A percentile compares a stretch with the other conserved stretches of the same genome.
phyloP scores from a whole-genome alignment of 2,329 filamentous ascomycete species.

The Pseudogymnoascus sp. region DNA sequence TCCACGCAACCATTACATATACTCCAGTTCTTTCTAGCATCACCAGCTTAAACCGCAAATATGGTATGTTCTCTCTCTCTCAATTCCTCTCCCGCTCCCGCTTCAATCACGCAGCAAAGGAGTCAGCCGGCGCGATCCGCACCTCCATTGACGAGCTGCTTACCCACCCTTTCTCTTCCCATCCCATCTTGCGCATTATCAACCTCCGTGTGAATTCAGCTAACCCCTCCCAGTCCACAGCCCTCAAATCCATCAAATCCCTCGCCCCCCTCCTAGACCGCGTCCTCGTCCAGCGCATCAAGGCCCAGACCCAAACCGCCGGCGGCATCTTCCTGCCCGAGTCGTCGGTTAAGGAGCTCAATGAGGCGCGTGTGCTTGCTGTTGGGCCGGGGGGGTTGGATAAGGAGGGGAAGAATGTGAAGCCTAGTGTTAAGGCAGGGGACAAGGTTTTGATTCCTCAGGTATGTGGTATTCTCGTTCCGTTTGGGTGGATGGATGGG shows the following conservation, averaged over 20 bases:
- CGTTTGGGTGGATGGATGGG: background rate
- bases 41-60: background rate
- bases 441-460: slow-evolving; percentile 95
- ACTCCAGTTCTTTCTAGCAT: background rate
- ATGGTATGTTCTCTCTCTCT: background rate
- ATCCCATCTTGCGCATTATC: too few species aligned
- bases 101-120: background rate
- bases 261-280: slow-evolving; percentile 96
- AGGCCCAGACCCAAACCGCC: slow-evolving; percentile 93
- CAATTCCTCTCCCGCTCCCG: background rate
- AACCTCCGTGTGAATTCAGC: too few species aligned
- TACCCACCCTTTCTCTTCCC: background rate
- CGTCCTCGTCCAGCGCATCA: slow-evolving; percentile 94
- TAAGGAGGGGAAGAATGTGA: slow-evolving; percentile 80
- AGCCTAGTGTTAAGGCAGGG: slow-evolving; percentile 72
- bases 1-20: background rate
- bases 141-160: background rate
- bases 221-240: slow-evolving; percentile 39
- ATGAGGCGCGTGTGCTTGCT: slow-evolving; percentile 92
- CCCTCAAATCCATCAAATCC: slow-evolving; percentile 90
- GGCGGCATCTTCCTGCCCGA: slow-evolving; percentile 97
- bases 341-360: slow-evolving; percentile 93
- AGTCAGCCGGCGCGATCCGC: background rate
- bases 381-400: slow-evolving; percentile 84
- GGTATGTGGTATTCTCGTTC: slow-evolving; percentile 42